Evolutionary conservation across 1,139 yeast species (phyloP).

Genomic region (Nadsonia starkeyi-henricii): DNA sequence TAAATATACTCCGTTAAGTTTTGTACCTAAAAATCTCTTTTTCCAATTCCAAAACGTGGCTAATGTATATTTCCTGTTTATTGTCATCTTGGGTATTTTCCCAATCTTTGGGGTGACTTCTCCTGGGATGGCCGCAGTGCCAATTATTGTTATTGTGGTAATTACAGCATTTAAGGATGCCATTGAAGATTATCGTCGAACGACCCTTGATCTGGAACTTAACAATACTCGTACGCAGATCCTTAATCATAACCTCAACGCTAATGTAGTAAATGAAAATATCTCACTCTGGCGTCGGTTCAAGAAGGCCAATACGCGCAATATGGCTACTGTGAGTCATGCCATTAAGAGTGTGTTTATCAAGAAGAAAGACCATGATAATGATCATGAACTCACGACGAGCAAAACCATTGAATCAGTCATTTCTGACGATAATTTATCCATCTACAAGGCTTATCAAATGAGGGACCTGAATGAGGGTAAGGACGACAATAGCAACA

Average conservation of each 20-base stretch:
- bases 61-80: constrained; percentile 62
- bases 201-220: constrained; percentile 64
- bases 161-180: constrained; percentile 91
- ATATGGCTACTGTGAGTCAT: constrained; percentile 12
- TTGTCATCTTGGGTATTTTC: constrained; percentile 65
- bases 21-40: constrained; percentile 64
- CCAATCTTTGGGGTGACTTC: constrained; percentile 81
- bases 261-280: constrained; percentile 55
- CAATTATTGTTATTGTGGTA: constrained; percentile 80
- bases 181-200: constrained; percentile 82
- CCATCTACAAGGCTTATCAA: neutral
- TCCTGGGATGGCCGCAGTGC: constrained; percentile 88
- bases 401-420: neutral
- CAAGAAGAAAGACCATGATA: neutral
- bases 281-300: constrained; percentile 53
- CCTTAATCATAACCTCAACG: constrained; percentile 53
- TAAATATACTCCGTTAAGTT: constrained; percentile 79
- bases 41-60: constrained; percentile 79
- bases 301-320: constrained; percentile 34
- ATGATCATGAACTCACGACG: neutral
- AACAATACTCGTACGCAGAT: constrained; percentile 78
- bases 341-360: neutral
- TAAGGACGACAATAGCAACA: neutral
- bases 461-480: neutral
- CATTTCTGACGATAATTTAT: neutral